A percentile compares a stretch with the other conserved stretches of the same genome.
Evolutionary conservation across 192 early-diverging fungal genomes (phyloP).

Genomic region (Coemansia biformis): DNA sequence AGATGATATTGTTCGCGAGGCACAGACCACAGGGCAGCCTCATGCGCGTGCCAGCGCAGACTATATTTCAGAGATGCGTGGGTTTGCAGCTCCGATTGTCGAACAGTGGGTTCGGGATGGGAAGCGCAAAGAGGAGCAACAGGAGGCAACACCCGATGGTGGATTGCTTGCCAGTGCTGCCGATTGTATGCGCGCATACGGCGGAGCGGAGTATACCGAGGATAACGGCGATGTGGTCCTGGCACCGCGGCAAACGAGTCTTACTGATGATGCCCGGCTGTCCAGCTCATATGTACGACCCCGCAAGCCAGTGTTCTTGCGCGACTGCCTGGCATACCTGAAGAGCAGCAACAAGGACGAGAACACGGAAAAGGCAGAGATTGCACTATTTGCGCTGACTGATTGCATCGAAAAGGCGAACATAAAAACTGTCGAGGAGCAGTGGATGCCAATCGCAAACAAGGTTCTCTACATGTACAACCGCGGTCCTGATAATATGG

Average conservation of each 20-base stretch:
- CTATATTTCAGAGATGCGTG: constrained; percentile 29
- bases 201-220: background rate
- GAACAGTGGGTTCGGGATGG: constrained; percentile 7
- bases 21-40: constrained; percentile 3
- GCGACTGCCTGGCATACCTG: constrained; percentile 36
- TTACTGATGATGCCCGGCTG: constrained; percentile 13
- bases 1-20: constrained; percentile 37
- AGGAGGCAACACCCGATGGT: too few relatives aligned
- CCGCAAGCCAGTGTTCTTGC: constrained; percentile 35
- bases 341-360: constrained; percentile 3
- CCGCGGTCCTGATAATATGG: constrained; percentile 32
- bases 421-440: constrained; percentile 26
- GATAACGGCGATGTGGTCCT: constrained; percentile 3
- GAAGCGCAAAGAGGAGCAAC: too few relatives aligned
- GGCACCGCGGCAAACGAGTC: constrained; percentile 26
- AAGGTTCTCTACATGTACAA: constrained; percentile 30
- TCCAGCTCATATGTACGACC: constrained; percentile 32
- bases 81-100: constrained; percentile 9
- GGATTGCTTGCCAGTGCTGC: constrained; percentile 12
- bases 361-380: constrained; percentile 9
- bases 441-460: constrained; percentile 34
- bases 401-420: constrained; percentile 22
- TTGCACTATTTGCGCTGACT: constrained; percentile 29
- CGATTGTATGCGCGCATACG: constrained; percentile 7
- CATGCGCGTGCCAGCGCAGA: constrained; percentile 21